Evolutionary conservation across 1,139 yeast genomes (phyloP), one percentile per base, ranked within the genome.

Genomic region (Hanseniaspora gamundiae): DNA sequence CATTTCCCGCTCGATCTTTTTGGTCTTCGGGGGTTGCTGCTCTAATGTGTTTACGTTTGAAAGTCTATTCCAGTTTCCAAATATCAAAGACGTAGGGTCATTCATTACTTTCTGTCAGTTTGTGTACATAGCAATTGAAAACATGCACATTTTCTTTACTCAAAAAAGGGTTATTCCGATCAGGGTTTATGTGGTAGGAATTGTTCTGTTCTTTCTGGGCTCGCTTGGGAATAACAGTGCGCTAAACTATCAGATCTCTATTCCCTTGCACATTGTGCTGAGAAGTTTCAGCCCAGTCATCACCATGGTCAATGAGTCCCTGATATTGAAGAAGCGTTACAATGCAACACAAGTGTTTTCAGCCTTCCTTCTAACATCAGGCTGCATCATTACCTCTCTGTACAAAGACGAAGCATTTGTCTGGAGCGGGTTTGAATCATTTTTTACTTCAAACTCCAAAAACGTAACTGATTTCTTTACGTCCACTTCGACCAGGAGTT

Each of bases 21-120:
- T 74, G 41, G 75, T 80, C 19, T 76, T 80, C 55, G 83, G 85
- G 0, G 87, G 91, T 2, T 82, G 91, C 55, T 81, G 91, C 54
- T 66, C 76, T 26, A 81, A 80, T 58, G 88, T 80, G 29, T 67
- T 75, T 49, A 68, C 80, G 0, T 61, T 82, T 40, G 91, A 82
- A 55, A 60, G 67, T 36, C 64, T 80, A 19, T 62, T 79, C 6
- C 50, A 35, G 11, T 42, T 44, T 29, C 43, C 60, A 16, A 61
- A 55, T 29, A 59, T 57, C 41, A 70, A 64, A 4, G 58, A 58
- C n/a, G 55, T 70, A 8, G 80, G 81, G 3, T 66, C 67, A 14
- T 58, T 77, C 10, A 65, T 81, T 16, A 80, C 88, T 2, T 74
- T 79, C 48, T 58, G 67, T 28, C 91, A 82, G 54, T 79, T 79